Base-by-base conservation (phyloP, 108 stramenopile species). In the Mediolabrus comicus region DNA sequence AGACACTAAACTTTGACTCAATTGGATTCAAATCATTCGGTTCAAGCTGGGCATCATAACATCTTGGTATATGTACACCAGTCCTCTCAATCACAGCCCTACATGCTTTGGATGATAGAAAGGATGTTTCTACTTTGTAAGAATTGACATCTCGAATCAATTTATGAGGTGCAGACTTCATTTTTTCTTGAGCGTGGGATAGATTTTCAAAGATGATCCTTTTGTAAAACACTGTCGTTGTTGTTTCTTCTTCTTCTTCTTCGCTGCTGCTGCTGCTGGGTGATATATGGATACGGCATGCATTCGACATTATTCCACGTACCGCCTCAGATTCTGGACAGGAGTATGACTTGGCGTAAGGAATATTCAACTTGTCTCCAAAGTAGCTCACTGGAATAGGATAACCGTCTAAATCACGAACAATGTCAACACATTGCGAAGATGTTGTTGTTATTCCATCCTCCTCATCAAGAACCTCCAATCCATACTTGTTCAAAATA, bases 371-470 rank as follows among this genome's bases (percentile, higher is more conserved):
- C 60, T 66, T 56, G 57, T 70, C 54, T 11, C 28, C 59, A 63
- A 77, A 57, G 31, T 58, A 70, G 3, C 17, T 14, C 41, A 17
- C 26, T 61, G 72, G 13, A 61, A 83, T 59, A 3, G 89, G 87
- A 58, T 80, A 46, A 4, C 89, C 89, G 29, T 84, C 73, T 11
- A 91, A 53, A 66, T 87, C 81, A n/a, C 85, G 59, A 0, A 67
- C 81, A 24, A 90, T 51, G 61, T 90, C 89, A 11, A 87, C 69
- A 17, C 86, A 84, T 67, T 89, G 88, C 3, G 85, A 64, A 4
- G 25, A 31, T 22, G 30, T 25, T 8, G 70, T 0, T 29, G 22
- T 51, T 1, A 27, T 60, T 0, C n/a, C n/a, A n/a, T n/a, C n/a
- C 24, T 58, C n/a, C 38, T 62, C 58, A 76, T 76, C 65, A 72